Evolutionary conservation across 2,329 filamentous ascomycete species (phyloP), one percentile per base, ranked within the genome.

Genomic region (Monilinia vaccinii-corymbosi): DNA sequence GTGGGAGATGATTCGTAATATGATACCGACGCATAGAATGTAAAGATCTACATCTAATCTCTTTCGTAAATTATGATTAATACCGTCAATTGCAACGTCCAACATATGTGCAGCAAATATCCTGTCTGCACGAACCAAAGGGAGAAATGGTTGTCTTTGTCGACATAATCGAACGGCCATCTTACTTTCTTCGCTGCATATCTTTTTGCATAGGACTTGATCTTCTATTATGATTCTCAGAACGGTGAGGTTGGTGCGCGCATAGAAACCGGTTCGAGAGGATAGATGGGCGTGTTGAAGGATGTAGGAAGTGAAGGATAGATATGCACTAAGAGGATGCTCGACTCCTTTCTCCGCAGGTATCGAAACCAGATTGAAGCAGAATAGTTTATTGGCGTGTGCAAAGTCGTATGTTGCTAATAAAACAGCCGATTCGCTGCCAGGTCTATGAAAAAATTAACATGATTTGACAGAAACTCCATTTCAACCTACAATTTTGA

Each of bases 311-410:
- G 89, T 89, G 47, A 96, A 79, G 0, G 93, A 97, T 32, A 97
- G 77, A 70, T 93, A 95, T 66, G 83, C 86, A 50, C 87, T 84
- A 64, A 99, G 86, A 0, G 92, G 88, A 1, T 86, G 81, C 68
- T 93, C 86, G 52, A 83, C 79, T 46, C 79, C 82, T 66, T 86
- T 86, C 52, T 85, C 83, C 1, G 84, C 74, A 7, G 81, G 70
- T 28, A 84, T 71, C 2, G 83, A 86, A 56, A 96, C 83, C 47
- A 99, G 75, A 67, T 88, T 92, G 72, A 89, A 88, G 73, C 90
- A 93, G 74, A 99, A 97, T 10, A 97, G 79, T 74, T 97, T 97
- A 77, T 97, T 99, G 38, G 92, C 88, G 70, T 96, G 88, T 3
- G 86, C 85, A 71, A 97, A 97, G 72, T 97, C 94, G 72, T 97